A percentile compares a stretch with the other conserved stretches of the same genome.
Conservation (phyloP, 2,329 filamentous ascomycete species). For the Xylariaceae sp. region DNA sequence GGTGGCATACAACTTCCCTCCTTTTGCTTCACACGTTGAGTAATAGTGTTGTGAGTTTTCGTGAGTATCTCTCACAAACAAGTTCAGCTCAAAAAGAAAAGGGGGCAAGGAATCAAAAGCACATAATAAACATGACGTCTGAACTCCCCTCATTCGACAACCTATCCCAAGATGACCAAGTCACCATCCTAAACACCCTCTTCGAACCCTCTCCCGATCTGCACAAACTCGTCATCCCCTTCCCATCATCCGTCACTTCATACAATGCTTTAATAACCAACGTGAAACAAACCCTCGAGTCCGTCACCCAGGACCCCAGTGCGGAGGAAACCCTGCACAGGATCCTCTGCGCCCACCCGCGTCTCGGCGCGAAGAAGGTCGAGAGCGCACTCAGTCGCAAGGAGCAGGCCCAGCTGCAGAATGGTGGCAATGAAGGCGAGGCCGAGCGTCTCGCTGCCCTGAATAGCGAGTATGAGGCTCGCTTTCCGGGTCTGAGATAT, state of each 20-base stretch:
- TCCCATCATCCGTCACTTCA: background rate
- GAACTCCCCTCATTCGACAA: slow-evolving; percentile 52
- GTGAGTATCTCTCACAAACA: background rate
- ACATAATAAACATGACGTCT: slow-evolving; percentile 10
- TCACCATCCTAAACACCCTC: slow-evolving; percentile 62
- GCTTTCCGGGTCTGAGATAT: slow-evolving; percentile 77
- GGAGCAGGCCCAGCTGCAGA: slow-evolving; percentile 73
- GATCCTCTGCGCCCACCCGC: slow-evolving; percentile 76
- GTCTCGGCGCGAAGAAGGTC: slow-evolving; percentile 74
- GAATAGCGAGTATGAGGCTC: slow-evolving; percentile 74
- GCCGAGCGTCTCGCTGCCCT: slow-evolving; percentile 52
- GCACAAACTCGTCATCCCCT: slow-evolving; percentile 43
- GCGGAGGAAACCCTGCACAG: slow-evolving; percentile 53
- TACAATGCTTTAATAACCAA: background rate
- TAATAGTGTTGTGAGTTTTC: background rate
- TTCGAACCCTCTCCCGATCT: slow-evolving; percentile 79
- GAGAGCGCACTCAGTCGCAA: slow-evolving; percentile 75
- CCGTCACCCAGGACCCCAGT: slow-evolving; percentile 33
- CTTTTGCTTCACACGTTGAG: background rate
- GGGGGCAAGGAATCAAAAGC: background rate
- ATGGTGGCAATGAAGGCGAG: slow-evolving; percentile 50
- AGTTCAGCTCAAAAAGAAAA: background rate
- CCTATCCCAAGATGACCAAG: slow-evolving; percentile 32
- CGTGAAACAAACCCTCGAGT: background rate
- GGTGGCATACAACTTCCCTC: background rate